phyloP scores from a whole-genome alignment of 2,329 filamentous ascomycete genomes.

The Didymosphaeria variabile region DNA sequence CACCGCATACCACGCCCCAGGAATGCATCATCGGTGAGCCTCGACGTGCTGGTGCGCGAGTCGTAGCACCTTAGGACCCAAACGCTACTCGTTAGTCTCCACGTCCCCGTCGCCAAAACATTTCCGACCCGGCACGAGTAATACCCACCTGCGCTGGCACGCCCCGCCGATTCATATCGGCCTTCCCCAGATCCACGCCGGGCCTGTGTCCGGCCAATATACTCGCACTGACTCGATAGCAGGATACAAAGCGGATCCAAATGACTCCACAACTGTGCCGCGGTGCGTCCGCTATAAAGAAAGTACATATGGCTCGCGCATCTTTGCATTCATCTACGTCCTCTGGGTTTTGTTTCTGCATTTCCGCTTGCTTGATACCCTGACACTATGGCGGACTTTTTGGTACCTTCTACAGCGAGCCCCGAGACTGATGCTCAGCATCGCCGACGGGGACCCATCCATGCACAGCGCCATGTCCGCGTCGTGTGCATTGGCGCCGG shows the following conservation, averaged over 20 bases:
- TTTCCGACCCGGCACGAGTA: constrained; percentile 22
- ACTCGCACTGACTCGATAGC: constrained; percentile 20
- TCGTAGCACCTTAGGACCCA: neutral
- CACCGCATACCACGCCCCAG: neutral
- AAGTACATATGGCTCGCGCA: neutral
- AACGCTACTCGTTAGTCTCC: neutral
- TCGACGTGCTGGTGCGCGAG: neutral
- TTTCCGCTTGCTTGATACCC: constrained; percentile 6
- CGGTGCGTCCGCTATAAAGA: neutral
- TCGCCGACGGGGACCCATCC: constrained; percentile 42
- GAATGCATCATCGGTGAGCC: neutral
- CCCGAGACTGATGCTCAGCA: constrained; percentile 37
- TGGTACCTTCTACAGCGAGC: constrained; percentile 34
- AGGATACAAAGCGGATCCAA: neutral
- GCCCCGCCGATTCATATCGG: constrained; percentile 19
- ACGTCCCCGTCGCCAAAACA: constrained; percentile 23
- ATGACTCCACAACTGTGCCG: constrained; percentile 1
- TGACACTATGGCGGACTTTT: constrained; percentile 38
- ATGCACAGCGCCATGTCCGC: constrained; percentile 47
- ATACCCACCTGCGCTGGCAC: constrained; percentile 7
- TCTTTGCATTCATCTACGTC: constrained; percentile 1
- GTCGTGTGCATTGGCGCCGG: constrained; percentile 60
- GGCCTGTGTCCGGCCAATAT: neutral
- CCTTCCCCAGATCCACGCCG: constrained; percentile 11
- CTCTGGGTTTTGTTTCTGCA: neutral